A percentile compares a stretch with the other conserved stretches of the same genome.
phyloP scores from a whole-genome alignment of 306 rosid species.

The Quercus cerris region DNA sequence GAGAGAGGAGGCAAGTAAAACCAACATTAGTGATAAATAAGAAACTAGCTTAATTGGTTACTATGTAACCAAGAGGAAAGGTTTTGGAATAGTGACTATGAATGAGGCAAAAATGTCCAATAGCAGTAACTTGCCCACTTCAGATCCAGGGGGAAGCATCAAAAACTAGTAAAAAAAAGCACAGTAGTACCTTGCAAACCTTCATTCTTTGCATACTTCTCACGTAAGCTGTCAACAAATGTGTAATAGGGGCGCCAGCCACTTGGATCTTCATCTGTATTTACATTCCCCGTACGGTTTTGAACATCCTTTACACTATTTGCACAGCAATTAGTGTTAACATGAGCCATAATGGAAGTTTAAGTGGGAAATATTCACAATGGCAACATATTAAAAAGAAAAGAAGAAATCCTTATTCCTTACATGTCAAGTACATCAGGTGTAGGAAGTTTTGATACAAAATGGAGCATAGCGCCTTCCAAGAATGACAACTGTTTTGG shows the following conservation, averaged over 20 bases:
- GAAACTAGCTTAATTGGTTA: not conserved
- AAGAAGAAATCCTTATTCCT: conserved; percentile 50
- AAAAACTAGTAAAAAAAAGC: not conserved
- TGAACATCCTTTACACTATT: conserved; percentile 71
- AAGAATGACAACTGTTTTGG: conserved; percentile 78
- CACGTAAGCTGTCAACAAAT: conserved; percentile 62
- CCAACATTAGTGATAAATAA: not conserved
- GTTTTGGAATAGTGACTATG: not conserved
- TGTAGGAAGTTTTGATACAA: conserved; percentile 76
- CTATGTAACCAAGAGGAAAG: conserved; percentile 2
- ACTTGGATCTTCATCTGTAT: conserved; percentile 91
- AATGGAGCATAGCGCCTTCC: conserved; percentile 67
- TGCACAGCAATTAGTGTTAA: conserved; percentile 23
- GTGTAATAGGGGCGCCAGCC: conserved; percentile 91
- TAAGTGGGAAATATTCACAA: conserved; percentile 13
- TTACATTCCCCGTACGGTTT: conserved; percentile 62
- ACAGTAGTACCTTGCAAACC: conserved; percentile 59
- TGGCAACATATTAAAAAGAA: conserved; percentile 8
- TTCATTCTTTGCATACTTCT: conserved; percentile 80
- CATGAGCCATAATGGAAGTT: conserved; percentile 4
- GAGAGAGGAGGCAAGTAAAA: not conserved
- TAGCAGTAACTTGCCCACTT: not conserved
- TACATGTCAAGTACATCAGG: conserved; percentile 73
- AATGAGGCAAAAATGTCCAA: not conserved
- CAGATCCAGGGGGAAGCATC: not conserved